A percentile compares a stretch with the other conserved stretches of the same genome.
phyloP scores from a whole-genome alignment of 371 early-diverging fungal genomes.

The Rhizopus microsporus region DNA sequence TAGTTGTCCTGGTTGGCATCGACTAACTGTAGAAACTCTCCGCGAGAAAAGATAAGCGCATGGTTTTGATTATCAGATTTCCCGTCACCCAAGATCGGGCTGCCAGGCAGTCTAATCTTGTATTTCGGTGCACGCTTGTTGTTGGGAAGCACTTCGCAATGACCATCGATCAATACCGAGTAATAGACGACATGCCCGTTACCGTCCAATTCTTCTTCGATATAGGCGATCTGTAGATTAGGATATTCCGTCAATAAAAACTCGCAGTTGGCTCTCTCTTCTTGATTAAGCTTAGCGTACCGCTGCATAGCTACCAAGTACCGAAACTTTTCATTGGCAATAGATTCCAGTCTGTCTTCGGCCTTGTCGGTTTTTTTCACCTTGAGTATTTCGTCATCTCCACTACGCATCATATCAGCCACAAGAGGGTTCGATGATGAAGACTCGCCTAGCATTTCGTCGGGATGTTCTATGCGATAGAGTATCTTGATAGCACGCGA shows the following conservation, averaged over 20 bases:
- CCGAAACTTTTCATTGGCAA: slow-evolving; percentile 80
- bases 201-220: slow-evolving; percentile 67
- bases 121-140: slow-evolving; percentile 74
- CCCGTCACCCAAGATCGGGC: slow-evolving; percentile 90
- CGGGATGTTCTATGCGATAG: slow-evolving; percentile 82
- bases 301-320: slow-evolving; percentile 91
- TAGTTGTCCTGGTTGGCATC: slow-evolving; percentile 96
- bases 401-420: not conserved
- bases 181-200: slow-evolving; percentile 58
- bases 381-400: slow-evolving; percentile 36
- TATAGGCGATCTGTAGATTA: slow-evolving; percentile 80
- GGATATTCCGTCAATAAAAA: slow-evolving; percentile 78
- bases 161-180: slow-evolving; percentile 80
- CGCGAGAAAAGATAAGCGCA: slow-evolving; percentile 84
- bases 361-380: slow-evolving; percentile 33
- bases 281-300: slow-evolving; percentile 73
- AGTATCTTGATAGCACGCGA: slow-evolving; percentile 81
- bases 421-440: not conserved
- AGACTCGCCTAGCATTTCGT: slow-evolving; percentile 45
- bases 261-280: slow-evolving; percentile 81
- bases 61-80: slow-evolving; percentile 94
- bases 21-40: slow-evolving; percentile 86
- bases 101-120: slow-evolving; percentile 82
- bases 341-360: slow-evolving; percentile 61
- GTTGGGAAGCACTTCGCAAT: slow-evolving; percentile 64